Percentiles rank a stretch among this genome's conserved stretches.
Conservation (phyloP, 2,329 filamentous ascomycete genomes). For the Pseudomassariella vexata region DNA sequence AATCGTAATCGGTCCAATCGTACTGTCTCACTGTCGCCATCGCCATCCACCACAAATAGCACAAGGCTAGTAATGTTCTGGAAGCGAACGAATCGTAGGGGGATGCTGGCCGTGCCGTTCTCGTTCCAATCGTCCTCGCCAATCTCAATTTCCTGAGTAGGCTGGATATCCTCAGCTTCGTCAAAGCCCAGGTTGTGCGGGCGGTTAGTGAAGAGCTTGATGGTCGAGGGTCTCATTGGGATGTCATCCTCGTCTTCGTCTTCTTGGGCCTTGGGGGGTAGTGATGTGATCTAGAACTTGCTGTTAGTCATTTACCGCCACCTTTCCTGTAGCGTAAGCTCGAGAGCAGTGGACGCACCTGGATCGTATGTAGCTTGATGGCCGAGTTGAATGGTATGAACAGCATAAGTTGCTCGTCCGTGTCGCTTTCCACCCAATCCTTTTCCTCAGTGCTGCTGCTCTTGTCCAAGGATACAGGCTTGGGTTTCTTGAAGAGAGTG, state of each 20-base stretch:
- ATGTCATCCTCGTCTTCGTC: conserved; percentile 64
- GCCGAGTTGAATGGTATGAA: conserved; percentile 85
- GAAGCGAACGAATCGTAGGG: conserved; percentile 91
- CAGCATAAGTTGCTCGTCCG: conserved; percentile 92
- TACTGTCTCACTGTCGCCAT: conserved; percentile 77
- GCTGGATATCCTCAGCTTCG: conserved; percentile 80
- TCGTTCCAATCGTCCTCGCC: conserved; percentile 74
- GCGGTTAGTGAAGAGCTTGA: conserved; percentile 84
- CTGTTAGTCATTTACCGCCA: conserved; percentile 7
- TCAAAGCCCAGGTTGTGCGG: conserved; percentile 90
- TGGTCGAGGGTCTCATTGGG: conserved; percentile 73
- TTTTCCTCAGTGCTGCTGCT: conserved; percentile 79
- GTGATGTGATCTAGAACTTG: conserved; percentile 67
- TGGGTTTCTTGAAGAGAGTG: conserved; percentile 66
- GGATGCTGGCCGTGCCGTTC: conserved; percentile 65
- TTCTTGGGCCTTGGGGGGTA: conserved; percentile 47
- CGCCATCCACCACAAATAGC: conserved; percentile 82
- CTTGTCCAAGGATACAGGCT: conserved; percentile 65
- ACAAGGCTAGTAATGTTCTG: conserved; percentile 86
- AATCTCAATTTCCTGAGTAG: conserved; percentile 76
- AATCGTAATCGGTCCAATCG: conserved; percentile 74
- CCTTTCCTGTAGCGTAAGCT: background rate
- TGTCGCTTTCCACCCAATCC: conserved; percentile 95
- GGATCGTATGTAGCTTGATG: conserved; percentile 80
- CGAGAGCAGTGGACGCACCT: conserved; percentile 37